These are phyloP conservation scores for Penicillium atrosanguineum DNA, from an alignment of 495 filamentous ascomycete species.

Conservation along the genomic window DNA sequence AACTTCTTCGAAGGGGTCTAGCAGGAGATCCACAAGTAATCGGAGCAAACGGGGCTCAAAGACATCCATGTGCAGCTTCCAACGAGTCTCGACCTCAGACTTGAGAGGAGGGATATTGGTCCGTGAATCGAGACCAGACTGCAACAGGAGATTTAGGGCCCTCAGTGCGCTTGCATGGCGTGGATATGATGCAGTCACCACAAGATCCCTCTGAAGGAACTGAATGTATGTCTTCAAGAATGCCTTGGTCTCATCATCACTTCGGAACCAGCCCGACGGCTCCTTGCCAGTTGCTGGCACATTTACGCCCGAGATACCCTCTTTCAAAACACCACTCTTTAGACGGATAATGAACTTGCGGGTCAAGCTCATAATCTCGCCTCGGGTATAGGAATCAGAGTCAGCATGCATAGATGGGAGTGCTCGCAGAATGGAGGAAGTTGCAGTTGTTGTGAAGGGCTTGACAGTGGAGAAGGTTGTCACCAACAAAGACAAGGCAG, in stretches of 20 bases:
- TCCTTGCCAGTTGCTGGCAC: conserved; percentile 11
- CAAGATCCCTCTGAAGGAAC: conserved; percentile 70
- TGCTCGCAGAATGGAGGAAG: conserved; percentile 57
- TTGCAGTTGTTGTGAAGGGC: conserved; percentile 58
- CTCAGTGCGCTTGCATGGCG: conserved; percentile 79
- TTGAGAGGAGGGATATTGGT: conserved; percentile 27
- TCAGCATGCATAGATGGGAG: conserved; percentile 73
- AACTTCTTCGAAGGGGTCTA: conserved; percentile 93
- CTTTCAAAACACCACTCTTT: conserved; percentile 34
- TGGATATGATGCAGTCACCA: conserved; percentile 77
- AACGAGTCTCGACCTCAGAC: conserved; percentile 29
- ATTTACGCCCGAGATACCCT: conserved; percentile 11
- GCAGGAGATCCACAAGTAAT: conserved; percentile 68
- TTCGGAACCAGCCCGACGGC: conserved; percentile 16
- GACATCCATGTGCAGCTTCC: conserved; percentile 55
- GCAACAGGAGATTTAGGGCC: conserved; percentile 58
- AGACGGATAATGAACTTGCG: conserved; percentile 68
- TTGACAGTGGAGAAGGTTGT: conserved; percentile 67
- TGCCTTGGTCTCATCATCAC: conserved; percentile 44
- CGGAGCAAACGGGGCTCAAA: conserved; percentile 48
- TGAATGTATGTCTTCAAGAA: conserved; percentile 69
- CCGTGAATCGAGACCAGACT: conserved; percentile 48
- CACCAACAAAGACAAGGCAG: conserved; percentile 72
- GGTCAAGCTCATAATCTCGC: conserved; percentile 67
- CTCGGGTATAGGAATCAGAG: conserved; percentile 77